Percentiles rank a stretch among this genome's conserved stretches.
These are phyloP conservation scores for Irpex sp. DNA, from an alignment of 1,284 basidiomycete genomes.

Conservation along the genomic window DNA sequence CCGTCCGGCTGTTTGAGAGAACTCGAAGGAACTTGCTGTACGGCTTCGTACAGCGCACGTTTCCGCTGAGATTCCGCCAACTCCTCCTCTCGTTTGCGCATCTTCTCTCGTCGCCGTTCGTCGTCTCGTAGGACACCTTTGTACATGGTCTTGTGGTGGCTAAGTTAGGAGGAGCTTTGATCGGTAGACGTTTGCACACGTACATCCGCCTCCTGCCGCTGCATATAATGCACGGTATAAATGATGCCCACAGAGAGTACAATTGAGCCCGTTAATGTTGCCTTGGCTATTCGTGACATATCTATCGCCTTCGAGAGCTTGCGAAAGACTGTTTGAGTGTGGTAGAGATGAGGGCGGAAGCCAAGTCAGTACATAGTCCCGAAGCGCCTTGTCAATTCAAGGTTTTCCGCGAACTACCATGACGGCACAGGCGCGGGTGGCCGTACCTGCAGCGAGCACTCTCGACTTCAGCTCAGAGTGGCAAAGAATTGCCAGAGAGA, in stretches of 20 bases:
- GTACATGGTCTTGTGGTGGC: constrained; percentile 82
- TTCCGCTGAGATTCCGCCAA: constrained; percentile 73
- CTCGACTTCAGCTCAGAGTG: no score
- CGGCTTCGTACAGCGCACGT: constrained; percentile 72
- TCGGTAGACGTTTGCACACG: constrained; percentile 22
- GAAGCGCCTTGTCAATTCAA: no score
- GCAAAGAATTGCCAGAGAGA: no score
- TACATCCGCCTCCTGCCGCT: constrained; percentile 89
- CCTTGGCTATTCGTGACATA: constrained; percentile 85
- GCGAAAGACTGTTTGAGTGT: not conserved
- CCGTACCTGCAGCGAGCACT: no score
- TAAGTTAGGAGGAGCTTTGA: constrained; percentile 7
- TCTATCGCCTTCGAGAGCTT: not conserved
- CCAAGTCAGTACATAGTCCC: no score
- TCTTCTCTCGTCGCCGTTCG: constrained; percentile 81
- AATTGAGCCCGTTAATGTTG: constrained; percentile 80
- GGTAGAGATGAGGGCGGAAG: not conserved
- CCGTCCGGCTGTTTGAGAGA: constrained; percentile 8
- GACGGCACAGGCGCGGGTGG: no score
- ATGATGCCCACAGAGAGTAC: constrained; percentile 79
- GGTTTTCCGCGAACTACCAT: no score
- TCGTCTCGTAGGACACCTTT: constrained; percentile 91
- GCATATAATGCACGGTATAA: constrained; percentile 93
- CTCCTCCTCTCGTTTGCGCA: constrained; percentile 71
- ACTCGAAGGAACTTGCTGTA: constrained; percentile 58